These are phyloP conservation scores for Cladophialophora exuberans DNA, from an alignment of 2,329 filamentous ascomycete genomes.

Conservation along the genomic window DNA sequence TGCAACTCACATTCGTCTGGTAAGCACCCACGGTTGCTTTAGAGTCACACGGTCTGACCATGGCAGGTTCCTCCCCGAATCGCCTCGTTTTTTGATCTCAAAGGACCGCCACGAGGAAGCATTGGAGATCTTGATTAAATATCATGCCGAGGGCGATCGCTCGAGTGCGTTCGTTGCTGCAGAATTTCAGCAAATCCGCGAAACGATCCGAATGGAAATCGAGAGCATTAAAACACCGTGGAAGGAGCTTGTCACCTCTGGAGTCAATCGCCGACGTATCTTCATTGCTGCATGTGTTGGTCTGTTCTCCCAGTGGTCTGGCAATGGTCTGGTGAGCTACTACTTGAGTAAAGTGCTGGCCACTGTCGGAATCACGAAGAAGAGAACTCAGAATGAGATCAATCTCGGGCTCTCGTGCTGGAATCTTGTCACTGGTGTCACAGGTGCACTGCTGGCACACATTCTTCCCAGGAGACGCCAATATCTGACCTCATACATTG, in stretches of 20 bases:
- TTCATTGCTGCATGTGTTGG: constrained; percentile 57
- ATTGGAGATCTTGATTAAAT: constrained; percentile 39
- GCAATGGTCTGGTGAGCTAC: constrained; percentile 50
- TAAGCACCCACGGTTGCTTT: not conserved
- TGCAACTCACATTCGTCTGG: constrained; percentile 59
- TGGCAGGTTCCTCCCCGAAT: constrained; percentile 64
- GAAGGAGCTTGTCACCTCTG: constrained; percentile 63
- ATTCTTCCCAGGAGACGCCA: constrained; percentile 15
- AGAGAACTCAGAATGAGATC: constrained; percentile 44
- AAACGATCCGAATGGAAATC: constrained; percentile 64
- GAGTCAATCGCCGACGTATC: constrained; percentile 59
- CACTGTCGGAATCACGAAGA: constrained; percentile 41
- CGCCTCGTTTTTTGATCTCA: constrained; percentile 62
- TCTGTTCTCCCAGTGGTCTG: constrained; percentile 62
- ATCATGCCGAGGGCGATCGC: constrained; percentile 46
- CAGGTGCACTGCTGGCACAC: constrained; percentile 39
- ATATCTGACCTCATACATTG: constrained; percentile 19
- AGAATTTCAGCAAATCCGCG: constrained; percentile 42
- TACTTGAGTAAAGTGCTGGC: constrained; percentile 44
- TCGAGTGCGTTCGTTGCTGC: constrained; percentile 32
- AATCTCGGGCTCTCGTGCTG: constrained; percentile 43
- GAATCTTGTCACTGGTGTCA: constrained; percentile 42
- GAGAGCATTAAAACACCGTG: constrained; percentile 53
- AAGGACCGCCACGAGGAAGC: constrained; percentile 37
- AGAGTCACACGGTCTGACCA: not conserved